Percentiles rank a stretch among this genome's conserved stretches.
Conservation (phyloP, 495 filamentous ascomycete species). For the Rhypophila decipiens region DNA sequence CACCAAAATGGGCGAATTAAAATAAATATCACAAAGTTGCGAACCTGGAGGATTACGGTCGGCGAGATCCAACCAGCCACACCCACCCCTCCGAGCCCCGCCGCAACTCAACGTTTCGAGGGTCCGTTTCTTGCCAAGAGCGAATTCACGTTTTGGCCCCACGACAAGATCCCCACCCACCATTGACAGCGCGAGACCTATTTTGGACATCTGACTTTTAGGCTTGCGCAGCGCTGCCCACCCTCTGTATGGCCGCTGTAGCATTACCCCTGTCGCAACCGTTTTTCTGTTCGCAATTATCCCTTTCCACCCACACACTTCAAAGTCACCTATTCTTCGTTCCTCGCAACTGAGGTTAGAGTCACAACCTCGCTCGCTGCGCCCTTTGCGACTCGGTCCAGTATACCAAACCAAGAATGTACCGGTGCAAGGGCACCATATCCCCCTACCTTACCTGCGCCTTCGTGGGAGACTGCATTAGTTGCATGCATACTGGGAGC, state of each 20-base stretch:
- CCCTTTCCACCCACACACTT: not conserved
- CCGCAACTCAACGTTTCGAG: not conserved
- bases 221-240: slow-evolving; percentile 2
- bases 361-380: slow-evolving; percentile 8
- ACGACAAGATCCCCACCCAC: not conserved
- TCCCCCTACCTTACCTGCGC: slow-evolving; percentile 17
- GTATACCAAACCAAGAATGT: slow-evolving; percentile 13
- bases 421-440: slow-evolving; percentile 4
- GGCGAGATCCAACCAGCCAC: no score
- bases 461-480: slow-evolving; percentile 14
- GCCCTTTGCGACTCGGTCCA: slow-evolving; percentile 15
- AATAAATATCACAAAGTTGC: not conserved
- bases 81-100: not conserved
- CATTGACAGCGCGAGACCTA: not conserved
- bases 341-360: not conserved
- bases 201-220: not conserved
- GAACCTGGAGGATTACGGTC: not conserved
- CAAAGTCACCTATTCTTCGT: not conserved
- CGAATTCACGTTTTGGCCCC: not conserved
- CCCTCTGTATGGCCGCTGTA: not conserved
- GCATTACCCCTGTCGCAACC: slow-evolving; percentile 4
- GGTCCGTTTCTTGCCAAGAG: not conserved
- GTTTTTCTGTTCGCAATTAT: not conserved
- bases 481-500: slow-evolving; percentile 15
- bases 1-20: not conserved